phyloP scores from a whole-genome alignment of 164 flowering plant species.

The Vitis labrusca region DNA sequence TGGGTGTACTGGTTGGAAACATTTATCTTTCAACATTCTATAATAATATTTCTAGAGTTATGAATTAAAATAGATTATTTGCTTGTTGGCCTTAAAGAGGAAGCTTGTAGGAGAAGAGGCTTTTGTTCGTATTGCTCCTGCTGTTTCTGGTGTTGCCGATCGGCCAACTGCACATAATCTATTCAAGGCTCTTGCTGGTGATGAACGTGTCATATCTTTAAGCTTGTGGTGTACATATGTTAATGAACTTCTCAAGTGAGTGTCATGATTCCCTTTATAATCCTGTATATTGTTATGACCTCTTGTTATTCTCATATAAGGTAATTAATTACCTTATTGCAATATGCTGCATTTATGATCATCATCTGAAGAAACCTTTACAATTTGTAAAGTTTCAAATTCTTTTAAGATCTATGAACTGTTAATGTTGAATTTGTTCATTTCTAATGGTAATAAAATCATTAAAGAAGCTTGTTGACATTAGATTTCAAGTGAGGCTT shows the following conservation, averaged over 20 bases:
- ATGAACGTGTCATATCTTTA: constrained; percentile 65
- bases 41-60: background rate
- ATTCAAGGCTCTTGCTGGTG: constrained; percentile 85
- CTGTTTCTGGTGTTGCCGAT: constrained; percentile 93
- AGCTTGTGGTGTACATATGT: constrained; percentile 66
- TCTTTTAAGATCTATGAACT: too few relatives aligned
- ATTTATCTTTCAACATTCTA: background rate
- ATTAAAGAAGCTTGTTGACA: too few relatives aligned
- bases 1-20: background rate
- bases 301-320: background rate
- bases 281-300: background rate
- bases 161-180: constrained; percentile 78
- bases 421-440: background rate
- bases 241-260: constrained; percentile 79
- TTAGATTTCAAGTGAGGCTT: too few relatives aligned
- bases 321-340: background rate
- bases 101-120: constrained; percentile 76
- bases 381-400: too few relatives aligned
- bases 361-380: background rate
- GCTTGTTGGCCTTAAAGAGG: constrained; percentile 36
- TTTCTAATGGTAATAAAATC: background rate
- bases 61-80: constrained; percentile 12
- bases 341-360: background rate
- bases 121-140: constrained; percentile 89
- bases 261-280: background rate